These are phyloP conservation scores for Syncephalastrum sp. DNA, from an alignment of 371 early-diverging fungal genomes.

Conservation along the genomic window DNA sequence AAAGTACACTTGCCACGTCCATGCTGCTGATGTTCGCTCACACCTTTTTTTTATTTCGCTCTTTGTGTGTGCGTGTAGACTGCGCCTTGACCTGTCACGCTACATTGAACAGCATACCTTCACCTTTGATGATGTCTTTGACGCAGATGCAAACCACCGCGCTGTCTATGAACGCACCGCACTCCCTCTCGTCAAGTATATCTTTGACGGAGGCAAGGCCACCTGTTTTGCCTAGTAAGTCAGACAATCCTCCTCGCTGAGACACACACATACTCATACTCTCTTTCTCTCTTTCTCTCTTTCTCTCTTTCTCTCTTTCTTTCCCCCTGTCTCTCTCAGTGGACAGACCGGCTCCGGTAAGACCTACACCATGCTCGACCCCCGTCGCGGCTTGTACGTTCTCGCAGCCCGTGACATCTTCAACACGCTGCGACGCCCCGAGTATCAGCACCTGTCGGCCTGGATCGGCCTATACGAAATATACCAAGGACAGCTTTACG, in stretches of 20 bases:
- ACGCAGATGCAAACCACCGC: conserved; percentile 74
- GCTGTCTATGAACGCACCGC: conserved; percentile 89
- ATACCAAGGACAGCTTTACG: conserved; percentile 95
- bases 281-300: too few species aligned
- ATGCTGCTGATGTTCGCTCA: neutral
- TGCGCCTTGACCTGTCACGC: conserved; percentile 91
- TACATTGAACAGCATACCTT: conserved; percentile 95
- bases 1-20: conserved; percentile 4
- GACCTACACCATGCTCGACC: conserved; percentile 98
- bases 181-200: conserved; percentile 90
- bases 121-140: conserved; percentile 97
- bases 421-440: conserved; percentile 65
- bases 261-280: neutral
- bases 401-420: conserved; percentile 93
- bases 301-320: too few species aligned
- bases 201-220: conserved; percentile 94
- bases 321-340: conserved; percentile 30
- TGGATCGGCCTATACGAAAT: conserved; percentile 96
- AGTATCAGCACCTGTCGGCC: conserved; percentile 74
- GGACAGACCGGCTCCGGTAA: conserved; percentile 98
- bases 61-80: conserved; percentile 31
- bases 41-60: conserved; percentile 1
- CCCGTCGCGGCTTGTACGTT: conserved; percentile 83
- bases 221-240: conserved; percentile 98
- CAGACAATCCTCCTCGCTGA: too few species aligned